Percentiles rank a stretch among this genome's conserved stretches.
Conservation (phyloP, 768 basidiomycete species). For the Amanita phalloides region DNA sequence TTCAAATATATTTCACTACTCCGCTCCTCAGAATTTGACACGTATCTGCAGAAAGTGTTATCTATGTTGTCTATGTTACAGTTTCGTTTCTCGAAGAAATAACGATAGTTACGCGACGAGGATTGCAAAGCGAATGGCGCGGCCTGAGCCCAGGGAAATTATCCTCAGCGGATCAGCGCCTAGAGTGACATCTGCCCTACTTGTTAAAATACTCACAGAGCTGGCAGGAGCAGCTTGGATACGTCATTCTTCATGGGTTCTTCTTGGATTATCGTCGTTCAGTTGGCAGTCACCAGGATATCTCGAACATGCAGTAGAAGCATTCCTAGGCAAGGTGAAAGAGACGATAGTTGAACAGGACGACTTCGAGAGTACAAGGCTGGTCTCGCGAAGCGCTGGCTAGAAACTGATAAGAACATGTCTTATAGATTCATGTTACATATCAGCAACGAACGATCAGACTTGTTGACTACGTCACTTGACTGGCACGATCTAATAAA, state of each 20-base stretch:
- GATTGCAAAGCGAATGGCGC: slow-evolving; percentile 63
- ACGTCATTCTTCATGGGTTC: slow-evolving; percentile 63
- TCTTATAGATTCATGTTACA: no score
- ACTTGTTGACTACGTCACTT: no score
- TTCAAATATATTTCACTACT: slow-evolving; percentile 77
- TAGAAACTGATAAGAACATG: no score
- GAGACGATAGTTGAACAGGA: no score
- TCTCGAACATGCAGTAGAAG: no score
- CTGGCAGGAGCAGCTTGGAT: slow-evolving; percentile 94
- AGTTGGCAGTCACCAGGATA: no score
- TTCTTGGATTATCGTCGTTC: slow-evolving; percentile 12
- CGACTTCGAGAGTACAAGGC: no score
- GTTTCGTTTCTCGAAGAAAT: slow-evolving; percentile 85
- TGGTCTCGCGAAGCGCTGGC: no score
- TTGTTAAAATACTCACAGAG: slow-evolving; percentile 81
- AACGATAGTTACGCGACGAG: slow-evolving; percentile 61
- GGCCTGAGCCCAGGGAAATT: slow-evolving; percentile 74
- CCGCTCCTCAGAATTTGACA: slow-evolving; percentile 45
- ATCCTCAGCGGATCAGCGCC: slow-evolving; percentile 58
- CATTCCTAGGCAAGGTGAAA: no score
- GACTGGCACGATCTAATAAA: no score
- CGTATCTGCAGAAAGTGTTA: slow-evolving; percentile 70
- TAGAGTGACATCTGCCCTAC: slow-evolving; percentile 62
- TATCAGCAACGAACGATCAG: no score
- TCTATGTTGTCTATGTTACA: slow-evolving; percentile 58